A percentile compares a stretch with the other conserved stretches of the same genome.
phyloP scores from a whole-genome alignment of 192 early-diverging fungal genomes.

The Allomyces arbusculus region DNA sequence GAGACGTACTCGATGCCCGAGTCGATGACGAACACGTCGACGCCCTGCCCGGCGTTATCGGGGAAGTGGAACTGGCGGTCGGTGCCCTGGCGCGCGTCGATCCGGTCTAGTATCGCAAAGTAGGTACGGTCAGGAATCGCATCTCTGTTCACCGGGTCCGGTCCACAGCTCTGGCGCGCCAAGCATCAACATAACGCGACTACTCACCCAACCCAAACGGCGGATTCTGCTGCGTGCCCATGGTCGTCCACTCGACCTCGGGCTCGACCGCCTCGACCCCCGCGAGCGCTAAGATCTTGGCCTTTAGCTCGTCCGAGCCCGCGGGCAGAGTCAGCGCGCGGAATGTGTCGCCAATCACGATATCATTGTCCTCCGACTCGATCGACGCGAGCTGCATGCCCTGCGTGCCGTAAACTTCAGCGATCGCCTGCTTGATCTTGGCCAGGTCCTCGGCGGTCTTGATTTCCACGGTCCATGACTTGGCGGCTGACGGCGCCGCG shows the following conservation, averaged over 20 bases:
- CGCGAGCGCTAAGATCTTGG: not conserved
- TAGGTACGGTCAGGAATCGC: too few relatives aligned
- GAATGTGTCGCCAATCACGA: not conserved
- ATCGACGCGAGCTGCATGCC: too few relatives aligned
- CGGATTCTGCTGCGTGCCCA: not conserved
- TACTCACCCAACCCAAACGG: not conserved
- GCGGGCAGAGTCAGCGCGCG: not conserved
- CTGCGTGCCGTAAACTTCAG: too few relatives aligned
- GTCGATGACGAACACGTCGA: slow-evolving; percentile 90
- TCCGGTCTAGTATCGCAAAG: not conserved
- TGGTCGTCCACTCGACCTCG: not conserved
- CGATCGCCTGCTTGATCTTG: too few relatives aligned
- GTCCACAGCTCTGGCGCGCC: not conserved
- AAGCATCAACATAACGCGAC: not conserved
- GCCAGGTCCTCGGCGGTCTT: too few relatives aligned
- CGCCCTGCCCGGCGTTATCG: slow-evolving; percentile 50
- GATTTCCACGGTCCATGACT: too few relatives aligned
- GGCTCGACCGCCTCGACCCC: not conserved
- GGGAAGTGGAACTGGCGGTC: slow-evolving; percentile 54
- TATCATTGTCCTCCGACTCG: not conserved
- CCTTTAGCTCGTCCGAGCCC: not conserved
- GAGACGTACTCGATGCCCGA: slow-evolving; percentile 49
- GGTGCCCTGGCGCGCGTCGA: slow-evolving; percentile 9
- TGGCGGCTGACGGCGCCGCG: too few relatives aligned
- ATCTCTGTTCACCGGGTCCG: not conserved